Evolutionary conservation across 805 yeast genomes (phyloP).

Genomic region (Cyberlindnera euphorbiae): DNA sequence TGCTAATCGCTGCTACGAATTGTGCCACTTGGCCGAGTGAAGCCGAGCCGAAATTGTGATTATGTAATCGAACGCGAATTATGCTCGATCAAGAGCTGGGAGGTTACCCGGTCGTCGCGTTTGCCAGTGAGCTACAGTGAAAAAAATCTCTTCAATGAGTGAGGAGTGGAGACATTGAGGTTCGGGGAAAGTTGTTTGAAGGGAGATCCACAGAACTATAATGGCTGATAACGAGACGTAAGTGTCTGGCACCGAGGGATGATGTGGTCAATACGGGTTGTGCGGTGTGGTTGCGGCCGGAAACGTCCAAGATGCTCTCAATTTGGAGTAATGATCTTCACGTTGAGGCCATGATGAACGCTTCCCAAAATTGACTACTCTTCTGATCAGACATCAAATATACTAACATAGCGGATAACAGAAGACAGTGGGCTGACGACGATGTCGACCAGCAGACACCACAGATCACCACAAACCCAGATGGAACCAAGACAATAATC

Average conservation of each 20-base stretch:
- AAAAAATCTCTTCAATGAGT: constrained; percentile 4
- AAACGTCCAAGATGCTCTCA: no score
- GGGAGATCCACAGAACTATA: neutral
- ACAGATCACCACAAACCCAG: constrained; percentile 69
- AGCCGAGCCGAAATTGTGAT: no score
- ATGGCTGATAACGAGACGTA: constrained; percentile 1
- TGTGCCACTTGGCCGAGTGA: no score
- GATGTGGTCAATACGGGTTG: no score
- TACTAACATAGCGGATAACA: neutral
- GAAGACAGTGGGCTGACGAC: constrained; percentile 35
- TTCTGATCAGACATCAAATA: neutral
- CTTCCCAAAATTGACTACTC: no score
- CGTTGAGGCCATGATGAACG: no score
- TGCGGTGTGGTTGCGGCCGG: no score
- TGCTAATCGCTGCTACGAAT: no score
- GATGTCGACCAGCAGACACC: constrained; percentile 61
- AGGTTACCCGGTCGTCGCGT: constrained; percentile 8
- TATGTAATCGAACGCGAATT: no score
- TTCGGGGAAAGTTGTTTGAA: neutral
- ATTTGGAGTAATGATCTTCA: no score
- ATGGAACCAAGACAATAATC: constrained; percentile 86
- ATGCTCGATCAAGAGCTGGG: no score
- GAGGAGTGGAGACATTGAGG: neutral
- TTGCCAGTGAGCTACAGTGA: neutral
- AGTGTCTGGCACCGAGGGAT: no score